A percentile compares a stretch with the other conserved stretches of the same genome.
Evolutionary conservation across 805 yeast species (phyloP).

Genomic region (Ogataea methylovora): DNA sequence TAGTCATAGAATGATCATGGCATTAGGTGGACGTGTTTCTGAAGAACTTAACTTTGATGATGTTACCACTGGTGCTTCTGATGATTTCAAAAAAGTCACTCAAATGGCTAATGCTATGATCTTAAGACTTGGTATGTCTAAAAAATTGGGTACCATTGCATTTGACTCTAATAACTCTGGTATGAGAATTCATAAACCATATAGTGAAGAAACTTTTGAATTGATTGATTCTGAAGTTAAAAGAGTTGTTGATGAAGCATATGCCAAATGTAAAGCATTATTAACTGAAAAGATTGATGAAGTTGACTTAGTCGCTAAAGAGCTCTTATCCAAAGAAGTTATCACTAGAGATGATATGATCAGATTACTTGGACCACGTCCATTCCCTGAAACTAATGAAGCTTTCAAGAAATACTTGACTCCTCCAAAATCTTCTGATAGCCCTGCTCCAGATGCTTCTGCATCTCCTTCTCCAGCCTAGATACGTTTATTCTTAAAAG

Average conservation of each 20-base stretch:
- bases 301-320: slow-evolving; percentile 82
- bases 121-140: slow-evolving; percentile 78
- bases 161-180: slow-evolving; percentile 67
- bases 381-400: slow-evolving; percentile 84
- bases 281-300: slow-evolving; percentile 64
- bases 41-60: slow-evolving; percentile 84
- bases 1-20: slow-evolving; percentile 84
- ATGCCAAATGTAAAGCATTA: slow-evolving; percentile 60
- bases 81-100: slow-evolving; percentile 88
- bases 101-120: slow-evolving; percentile 89
- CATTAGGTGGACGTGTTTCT: slow-evolving; percentile 86
- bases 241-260: slow-evolving; percentile 68
- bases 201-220: slow-evolving; percentile 79
- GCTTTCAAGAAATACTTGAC: slow-evolving; percentile 71
- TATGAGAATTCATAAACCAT: slow-evolving; percentile 54
- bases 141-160: slow-evolving; percentile 75
- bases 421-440: slow-evolving; percentile 15
- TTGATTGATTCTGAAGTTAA: slow-evolving; percentile 79
- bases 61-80: slow-evolving; percentile 88
- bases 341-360: slow-evolving; percentile 93
- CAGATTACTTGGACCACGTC: slow-evolving; percentile 80
- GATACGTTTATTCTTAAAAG: too few relatives aligned
- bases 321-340: slow-evolving; percentile 78
- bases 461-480: neutral
- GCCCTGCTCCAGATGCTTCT: slow-evolving; percentile 5